Percentiles rank a stretch among this genome's conserved stretches.
Conservation (phyloP, 164 flowering plant genomes). For the Tinospora cordifolia region DNA sequence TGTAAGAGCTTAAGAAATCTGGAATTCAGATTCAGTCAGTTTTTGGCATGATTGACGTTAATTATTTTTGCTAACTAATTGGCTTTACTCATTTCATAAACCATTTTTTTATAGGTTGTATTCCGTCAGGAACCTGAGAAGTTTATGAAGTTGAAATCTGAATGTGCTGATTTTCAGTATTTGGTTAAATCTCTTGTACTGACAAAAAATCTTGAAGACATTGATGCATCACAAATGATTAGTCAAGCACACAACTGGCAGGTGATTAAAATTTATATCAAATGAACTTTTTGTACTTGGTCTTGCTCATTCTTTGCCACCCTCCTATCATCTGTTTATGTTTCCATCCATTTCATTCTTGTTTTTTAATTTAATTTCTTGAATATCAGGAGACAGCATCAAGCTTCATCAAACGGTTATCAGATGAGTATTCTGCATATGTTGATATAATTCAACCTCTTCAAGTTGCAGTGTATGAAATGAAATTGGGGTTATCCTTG, state of each 20-base stretch:
- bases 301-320: neutral
- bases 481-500: slow-evolving; percentile 76
- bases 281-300: neutral
- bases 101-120: slow-evolving; percentile 41
- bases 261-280: slow-evolving; percentile 31
- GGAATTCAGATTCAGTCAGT: too few species aligned
- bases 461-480: slow-evolving; percentile 85
- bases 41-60: too few species aligned
- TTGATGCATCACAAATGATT: slow-evolving; percentile 24
- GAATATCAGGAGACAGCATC: slow-evolving; percentile 53
- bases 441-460: slow-evolving; percentile 71
- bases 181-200: slow-evolving; percentile 19
- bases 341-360: neutral
- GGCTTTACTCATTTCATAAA: neutral
- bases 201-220: slow-evolving; percentile 24
- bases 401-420: slow-evolving; percentile 49
- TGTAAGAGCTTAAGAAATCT: too few species aligned
- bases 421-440: slow-evolving; percentile 48
- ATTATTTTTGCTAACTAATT: neutral
- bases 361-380: neutral
- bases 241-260: slow-evolving; percentile 63
- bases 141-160: slow-evolving; percentile 43
- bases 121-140: slow-evolving; percentile 59
- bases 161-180: slow-evolving; percentile 45
- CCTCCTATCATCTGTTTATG: neutral